A percentile compares a stretch with the other conserved stretches of the same genome.
These are phyloP conservation scores for Phytophthora cactorum DNA, from an alignment of 352 stramenopile genomes.

Conservation along the genomic window DNA sequence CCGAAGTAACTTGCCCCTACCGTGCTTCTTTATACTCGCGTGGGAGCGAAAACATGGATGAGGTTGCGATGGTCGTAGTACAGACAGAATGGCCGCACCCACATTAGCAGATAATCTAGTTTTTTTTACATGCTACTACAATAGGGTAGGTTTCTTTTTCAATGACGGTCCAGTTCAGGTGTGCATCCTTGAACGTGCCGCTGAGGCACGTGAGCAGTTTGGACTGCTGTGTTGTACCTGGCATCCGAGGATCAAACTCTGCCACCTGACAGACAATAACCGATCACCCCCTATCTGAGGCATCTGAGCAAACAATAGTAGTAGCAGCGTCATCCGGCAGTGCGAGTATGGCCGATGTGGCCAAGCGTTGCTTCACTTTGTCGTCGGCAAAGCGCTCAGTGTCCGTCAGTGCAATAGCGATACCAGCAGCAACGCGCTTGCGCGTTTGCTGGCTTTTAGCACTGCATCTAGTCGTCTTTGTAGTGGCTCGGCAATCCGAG, in stretches of 20 bases:
- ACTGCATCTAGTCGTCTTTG: not conserved
- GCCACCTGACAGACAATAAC: conserved; percentile 7
- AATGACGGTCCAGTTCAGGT: conserved; percentile 7
- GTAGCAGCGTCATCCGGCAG: conserved; percentile 6
- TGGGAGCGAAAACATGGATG: conserved; percentile 2
- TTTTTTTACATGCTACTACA: conserved; percentile 12
- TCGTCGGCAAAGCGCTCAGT: not conserved
- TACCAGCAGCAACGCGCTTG: conserved; percentile 1
- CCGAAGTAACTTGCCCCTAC: not conserved
- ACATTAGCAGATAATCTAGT: conserved; percentile 3
- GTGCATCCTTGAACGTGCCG: not conserved
- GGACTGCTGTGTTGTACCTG: not conserved
- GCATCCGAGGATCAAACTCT: not conserved
- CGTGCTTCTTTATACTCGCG: conserved; percentile 6
- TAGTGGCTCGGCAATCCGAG: not conserved
- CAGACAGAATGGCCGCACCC: not conserved
- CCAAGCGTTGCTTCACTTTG: not conserved
- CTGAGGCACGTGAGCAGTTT: conserved; percentile 2
- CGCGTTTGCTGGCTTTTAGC: conserved; percentile 2
- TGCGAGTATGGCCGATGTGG: conserved; percentile 1
- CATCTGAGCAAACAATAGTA: conserved; percentile 4
- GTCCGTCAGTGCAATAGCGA: not conserved
- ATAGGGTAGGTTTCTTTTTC: conserved; percentile 6
- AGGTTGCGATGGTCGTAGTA: conserved; percentile 17
- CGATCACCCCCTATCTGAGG: not conserved